Conservation (phyloP, 2,329 filamentous ascomycete species). For the Sporothrix protearum region DNA sequence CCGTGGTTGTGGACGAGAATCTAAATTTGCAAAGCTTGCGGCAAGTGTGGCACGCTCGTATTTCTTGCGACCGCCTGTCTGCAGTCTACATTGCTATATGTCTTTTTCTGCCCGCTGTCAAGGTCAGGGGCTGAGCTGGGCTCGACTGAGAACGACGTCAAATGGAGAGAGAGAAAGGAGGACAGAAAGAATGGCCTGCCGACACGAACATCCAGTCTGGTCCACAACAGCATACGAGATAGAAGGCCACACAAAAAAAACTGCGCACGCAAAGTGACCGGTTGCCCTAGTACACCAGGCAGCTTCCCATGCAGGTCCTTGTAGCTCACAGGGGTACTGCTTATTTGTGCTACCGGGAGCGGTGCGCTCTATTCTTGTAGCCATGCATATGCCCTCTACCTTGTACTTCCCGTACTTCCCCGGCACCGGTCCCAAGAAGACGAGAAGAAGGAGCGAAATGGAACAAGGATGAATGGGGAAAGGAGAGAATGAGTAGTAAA, state of each 20-base stretch:
- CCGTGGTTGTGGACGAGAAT: not conserved
- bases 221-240: slow-evolving; percentile 18
- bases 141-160: not conserved
- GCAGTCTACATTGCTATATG: not conserved
- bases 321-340: not conserved
- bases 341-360: slow-evolving; percentile 2
- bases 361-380: slow-evolving; percentile 2
- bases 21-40: not conserved
- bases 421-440: slow-evolving; percentile 1
- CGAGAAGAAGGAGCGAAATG: not conserved
- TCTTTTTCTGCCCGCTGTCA: slow-evolving; percentile 4
- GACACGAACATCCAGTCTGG: not conserved
- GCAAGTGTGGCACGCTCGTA: not conserved
- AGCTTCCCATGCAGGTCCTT: not conserved
- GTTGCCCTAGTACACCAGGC: not conserved
- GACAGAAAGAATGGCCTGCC: not conserved
- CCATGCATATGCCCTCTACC: slow-evolving; percentile 6
- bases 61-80: not conserved
- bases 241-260: not conserved
- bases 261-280: not conserved
- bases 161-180: not conserved
- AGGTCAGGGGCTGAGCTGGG: slow-evolving; percentile 4
- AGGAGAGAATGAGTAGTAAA: not conserved
- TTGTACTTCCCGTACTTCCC: not conserved
- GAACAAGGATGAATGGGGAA: not conserved